Evolutionary conservation across 441 rosid species (phyloP), one percentile per base, ranked within the genome.

Genomic region (Erodium trifolium): DNA sequence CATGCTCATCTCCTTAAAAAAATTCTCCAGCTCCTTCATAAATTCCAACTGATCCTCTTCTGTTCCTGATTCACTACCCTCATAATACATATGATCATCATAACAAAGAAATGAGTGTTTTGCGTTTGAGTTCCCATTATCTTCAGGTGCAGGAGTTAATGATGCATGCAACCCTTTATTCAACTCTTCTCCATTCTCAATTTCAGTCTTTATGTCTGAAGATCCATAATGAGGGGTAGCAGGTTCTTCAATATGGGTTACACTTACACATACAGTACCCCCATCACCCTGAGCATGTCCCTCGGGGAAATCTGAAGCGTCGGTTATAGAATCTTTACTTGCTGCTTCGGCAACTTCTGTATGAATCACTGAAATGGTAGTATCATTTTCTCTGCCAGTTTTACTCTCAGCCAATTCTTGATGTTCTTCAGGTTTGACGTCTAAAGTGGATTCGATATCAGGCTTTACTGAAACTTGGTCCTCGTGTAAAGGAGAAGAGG

Each of bases 1-100:
- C 86, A 84, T 75, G 72, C 74, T 73, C 76, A 79, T 84, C 71
- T 84, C 89, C 76, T 72, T 83, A 73, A 86, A 86, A 72, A 84
- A 88, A 17, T 55, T 73, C 65, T 82, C 82, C 53, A 88, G 75
- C 70, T 83, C 89, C 83, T 82, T 81, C 87, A 82, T 81, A 81
- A 88, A 88, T 60, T 76, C 80, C 49, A 79, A 76, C 66, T 86
- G 91, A 65, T 83, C 93, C 70, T 84, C 93, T 71, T 88, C 93
- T 3, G 89, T 83, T 67, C 93, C 89, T 27, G 91, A 88, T 69
- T 84, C 91, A 79, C 80, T 80, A 60, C 88, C 91, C 2, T 85
- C 89, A 60, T 60, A 60, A 47, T 79, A 76, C 63, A 63, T 63
- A 35, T 75, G 69, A 19, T 74, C 64, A 65, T 80, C 86, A 63